Percentiles rank a stretch among this genome's conserved stretches.
Evolutionary conservation across 495 filamentous ascomycete species (phyloP).

Genomic region (Penicillium tannophilum): DNA sequence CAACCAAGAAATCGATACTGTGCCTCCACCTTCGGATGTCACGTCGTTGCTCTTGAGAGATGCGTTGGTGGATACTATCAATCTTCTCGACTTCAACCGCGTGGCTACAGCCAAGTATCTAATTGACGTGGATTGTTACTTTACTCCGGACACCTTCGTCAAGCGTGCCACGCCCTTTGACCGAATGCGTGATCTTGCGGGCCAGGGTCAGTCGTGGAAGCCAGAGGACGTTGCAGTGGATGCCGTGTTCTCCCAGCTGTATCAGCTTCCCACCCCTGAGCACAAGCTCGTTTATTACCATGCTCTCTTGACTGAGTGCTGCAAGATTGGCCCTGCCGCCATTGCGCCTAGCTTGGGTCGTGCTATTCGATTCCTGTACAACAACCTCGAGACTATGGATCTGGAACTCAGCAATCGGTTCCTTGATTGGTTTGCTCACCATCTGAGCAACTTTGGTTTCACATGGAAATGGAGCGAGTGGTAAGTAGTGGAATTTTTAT

Average conservation of each 20-base stretch:
- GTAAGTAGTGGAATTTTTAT: constrained; percentile 43
- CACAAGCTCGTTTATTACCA: constrained; percentile 98
- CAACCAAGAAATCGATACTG: constrained; percentile 87
- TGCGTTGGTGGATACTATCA: constrained; percentile 88
- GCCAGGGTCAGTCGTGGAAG: constrained; percentile 83
- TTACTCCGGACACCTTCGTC: constrained; percentile 82
- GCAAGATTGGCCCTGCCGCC: constrained; percentile 91
- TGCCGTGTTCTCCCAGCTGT: constrained; percentile 92
- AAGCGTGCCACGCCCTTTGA: constrained; percentile 92
- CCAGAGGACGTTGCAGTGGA: constrained; percentile 97
- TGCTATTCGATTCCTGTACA: constrained; percentile 90
- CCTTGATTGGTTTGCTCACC: constrained; percentile 97
- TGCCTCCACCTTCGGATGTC: constrained; percentile 74
- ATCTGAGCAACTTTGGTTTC: constrained; percentile 98
- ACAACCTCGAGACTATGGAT: constrained; percentile 77
- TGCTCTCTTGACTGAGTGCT: constrained; percentile 87
- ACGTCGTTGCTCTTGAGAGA: constrained; percentile 83
- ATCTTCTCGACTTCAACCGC: constrained; percentile 90
- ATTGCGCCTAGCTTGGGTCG: constrained; percentile 94
- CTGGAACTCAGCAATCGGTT: constrained; percentile 85
- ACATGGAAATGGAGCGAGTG: constrained; percentile 99
- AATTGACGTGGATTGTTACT: constrained; percentile 95
- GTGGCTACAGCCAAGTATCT: constrained; percentile 83
- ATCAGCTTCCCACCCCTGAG: constrained; percentile 81
- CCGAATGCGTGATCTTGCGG: constrained; percentile 69